Percentiles rank a stretch among this genome's conserved stretches.
These are phyloP conservation scores for Canna indica DNA, from an alignment of 176 grass and related monocot species.

Conservation along the genomic window DNA sequence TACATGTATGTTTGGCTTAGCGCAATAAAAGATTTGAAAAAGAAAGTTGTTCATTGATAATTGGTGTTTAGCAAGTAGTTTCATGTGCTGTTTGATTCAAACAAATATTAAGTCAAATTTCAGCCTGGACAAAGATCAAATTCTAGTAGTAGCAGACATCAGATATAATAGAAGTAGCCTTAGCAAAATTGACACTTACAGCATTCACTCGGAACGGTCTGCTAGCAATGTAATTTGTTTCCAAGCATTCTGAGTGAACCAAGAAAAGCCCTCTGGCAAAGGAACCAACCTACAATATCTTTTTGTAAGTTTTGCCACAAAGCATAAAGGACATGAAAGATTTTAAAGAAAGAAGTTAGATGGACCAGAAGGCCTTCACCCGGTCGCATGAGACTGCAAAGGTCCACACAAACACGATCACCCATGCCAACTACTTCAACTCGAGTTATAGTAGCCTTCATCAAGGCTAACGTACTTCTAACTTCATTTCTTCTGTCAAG, in stretches of 20 bases:
- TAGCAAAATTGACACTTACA: conserved; percentile 27
- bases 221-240: conserved; percentile 89
- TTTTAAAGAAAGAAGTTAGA: conserved; percentile 8
- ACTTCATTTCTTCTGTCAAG: conserved; percentile 79
- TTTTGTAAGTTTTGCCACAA: not conserved
- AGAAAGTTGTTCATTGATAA: no score
- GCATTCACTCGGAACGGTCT: conserved; percentile 93
- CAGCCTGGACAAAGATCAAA: not conserved
- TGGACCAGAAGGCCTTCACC: conserved; percentile 96
- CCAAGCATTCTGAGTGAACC: conserved; percentile 97
- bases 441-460: conserved; percentile 64
- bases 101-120: no score
- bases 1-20: no score
- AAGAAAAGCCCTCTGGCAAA: conserved; percentile 74
- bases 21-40: no score
- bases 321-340: not conserved
- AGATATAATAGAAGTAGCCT: not conserved
- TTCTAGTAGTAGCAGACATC: not conserved
- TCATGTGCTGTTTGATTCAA: no score
- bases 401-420: conserved; percentile 93
- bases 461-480: conserved; percentile 46
- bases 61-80: no score
- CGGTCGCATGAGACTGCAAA: conserved; percentile 84
- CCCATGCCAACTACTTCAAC: conserved; percentile 79
- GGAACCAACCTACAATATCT: conserved; percentile 62